Evolutionary conservation across 805 yeast species (phyloP).

Genomic region (Kluyveromyces siamensis): DNA sequence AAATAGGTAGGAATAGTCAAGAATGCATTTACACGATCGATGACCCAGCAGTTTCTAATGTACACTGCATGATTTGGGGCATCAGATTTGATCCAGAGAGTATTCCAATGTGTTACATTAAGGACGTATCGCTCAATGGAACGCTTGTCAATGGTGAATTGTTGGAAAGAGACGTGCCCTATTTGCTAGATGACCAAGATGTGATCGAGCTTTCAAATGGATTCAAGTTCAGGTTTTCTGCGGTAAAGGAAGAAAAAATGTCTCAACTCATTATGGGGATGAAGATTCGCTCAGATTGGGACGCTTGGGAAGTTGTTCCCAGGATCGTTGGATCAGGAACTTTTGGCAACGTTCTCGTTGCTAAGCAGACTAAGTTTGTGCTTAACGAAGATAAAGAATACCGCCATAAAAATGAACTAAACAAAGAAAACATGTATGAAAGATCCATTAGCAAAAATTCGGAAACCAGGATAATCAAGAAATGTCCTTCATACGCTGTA

Average conservation of each 20-base stretch:
- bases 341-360: conserved; percentile 41
- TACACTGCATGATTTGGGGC: conserved; percentile 42
- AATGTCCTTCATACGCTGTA: conserved; percentile 35
- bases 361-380: conserved; percentile 2
- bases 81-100: conserved; percentile 41
- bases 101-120: conserved; percentile 39
- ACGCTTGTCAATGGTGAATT: conserved; percentile 33
- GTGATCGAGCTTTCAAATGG: conserved; percentile 30
- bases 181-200: conserved; percentile 33
- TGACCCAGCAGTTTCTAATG: conserved; percentile 35
- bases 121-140: conserved; percentile 46
- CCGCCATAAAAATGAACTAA: neutral
- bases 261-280: conserved; percentile 8
- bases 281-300: conserved; percentile 16
- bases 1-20: conserved; percentile 35
- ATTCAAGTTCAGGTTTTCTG: conserved; percentile 13
- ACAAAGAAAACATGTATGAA: conserved; percentile 17
- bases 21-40: conserved; percentile 28
- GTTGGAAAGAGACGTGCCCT: conserved; percentile 26
- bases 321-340: conserved; percentile 46
- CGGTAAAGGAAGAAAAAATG: conserved; percentile 8
- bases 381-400: neutral
- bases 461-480: conserved; percentile 12
- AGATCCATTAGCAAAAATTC: conserved; percentile 18
- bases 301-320: conserved; percentile 36